These are phyloP conservation scores for Cercospora nicotianae DNA, from an alignment of 2,329 filamentous ascomycete genomes.

Conservation along the genomic window DNA sequence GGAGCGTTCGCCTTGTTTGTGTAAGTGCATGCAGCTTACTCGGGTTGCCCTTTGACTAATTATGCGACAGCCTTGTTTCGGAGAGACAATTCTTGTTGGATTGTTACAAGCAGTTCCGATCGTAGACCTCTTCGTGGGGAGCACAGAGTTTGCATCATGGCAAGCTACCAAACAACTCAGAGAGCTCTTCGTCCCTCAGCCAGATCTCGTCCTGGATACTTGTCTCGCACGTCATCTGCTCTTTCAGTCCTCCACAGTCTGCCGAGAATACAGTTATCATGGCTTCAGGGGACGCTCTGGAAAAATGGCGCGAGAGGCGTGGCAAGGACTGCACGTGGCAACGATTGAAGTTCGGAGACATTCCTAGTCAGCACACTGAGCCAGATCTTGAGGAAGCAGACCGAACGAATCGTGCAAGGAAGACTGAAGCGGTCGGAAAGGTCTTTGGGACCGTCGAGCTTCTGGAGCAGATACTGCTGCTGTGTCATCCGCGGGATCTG, in stretches of 20 bases:
- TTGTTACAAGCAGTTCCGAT: background rate
- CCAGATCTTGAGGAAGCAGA: too few species aligned
- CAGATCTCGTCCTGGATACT: too few species aligned
- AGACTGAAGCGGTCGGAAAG: background rate
- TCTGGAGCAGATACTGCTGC: background rate
- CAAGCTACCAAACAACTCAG: background rate
- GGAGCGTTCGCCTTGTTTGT: constrained; percentile 40
- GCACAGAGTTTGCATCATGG: background rate
- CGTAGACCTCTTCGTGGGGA: background rate
- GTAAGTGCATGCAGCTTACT: too few species aligned
- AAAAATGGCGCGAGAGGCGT: background rate
- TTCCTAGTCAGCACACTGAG: too few species aligned
- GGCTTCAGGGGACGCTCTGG: background rate
- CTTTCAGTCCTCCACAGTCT: too few species aligned
- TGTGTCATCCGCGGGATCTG: background rate
- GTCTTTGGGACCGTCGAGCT: background rate
- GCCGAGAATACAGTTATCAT: too few species aligned
- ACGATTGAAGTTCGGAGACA: background rate
- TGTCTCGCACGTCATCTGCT: background rate
- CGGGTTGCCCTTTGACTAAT: too few species aligned
- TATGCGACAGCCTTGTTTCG: background rate
- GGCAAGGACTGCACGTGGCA: background rate
- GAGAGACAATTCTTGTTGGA: background rate
- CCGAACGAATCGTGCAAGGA: too few species aligned
- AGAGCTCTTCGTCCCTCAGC: background rate